phyloP scores from a whole-genome alignment of 1,284 basidiomycete species.

The Pisolithus thermaeus region DNA sequence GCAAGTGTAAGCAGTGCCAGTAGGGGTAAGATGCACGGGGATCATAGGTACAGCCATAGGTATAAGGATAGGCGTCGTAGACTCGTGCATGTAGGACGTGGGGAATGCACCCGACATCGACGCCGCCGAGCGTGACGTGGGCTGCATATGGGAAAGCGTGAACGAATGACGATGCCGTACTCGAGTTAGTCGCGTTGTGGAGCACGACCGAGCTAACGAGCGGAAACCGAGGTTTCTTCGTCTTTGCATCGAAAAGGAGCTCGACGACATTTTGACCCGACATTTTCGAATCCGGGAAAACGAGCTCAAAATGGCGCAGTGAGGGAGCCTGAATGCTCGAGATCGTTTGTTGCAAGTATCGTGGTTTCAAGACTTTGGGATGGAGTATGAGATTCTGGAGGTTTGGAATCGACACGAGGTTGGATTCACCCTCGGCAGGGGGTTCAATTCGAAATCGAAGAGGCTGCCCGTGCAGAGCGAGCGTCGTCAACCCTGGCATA shows the following conservation, averaged over 20 bases:
- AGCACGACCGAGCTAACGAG: constrained; percentile 22
- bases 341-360: constrained; percentile 27
- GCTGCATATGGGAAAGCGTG: constrained; percentile 20
- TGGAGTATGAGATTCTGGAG: constrained; percentile 26
- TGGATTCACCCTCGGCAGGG: constrained; percentile 5
- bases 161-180: constrained; percentile 20
- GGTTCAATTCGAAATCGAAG: constrained; percentile 21
- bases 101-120: constrained; percentile 21
- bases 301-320: constrained; percentile 27
- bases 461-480: constrained; percentile 23
- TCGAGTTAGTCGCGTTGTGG: constrained; percentile 21
- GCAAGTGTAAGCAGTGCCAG: constrained; percentile 16
- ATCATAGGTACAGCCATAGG: neutral
- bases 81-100: constrained; percentile 8
- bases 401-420: constrained; percentile 17
- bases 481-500: constrained; percentile 20
- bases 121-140: constrained; percentile 21
- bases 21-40: neutral
- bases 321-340: constrained; percentile 23
- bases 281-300: constrained; percentile 27
- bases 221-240: constrained; percentile 19
- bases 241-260: constrained; percentile 4
- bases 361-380: constrained; percentile 26
- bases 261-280: constrained; percentile 19
- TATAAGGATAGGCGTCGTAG: neutral